A percentile compares a stretch with the other conserved stretches of the same genome.
phyloP scores from a whole-genome alignment of 768 basidiomycete species.

The Rhodotorula babjevae region DNA sequence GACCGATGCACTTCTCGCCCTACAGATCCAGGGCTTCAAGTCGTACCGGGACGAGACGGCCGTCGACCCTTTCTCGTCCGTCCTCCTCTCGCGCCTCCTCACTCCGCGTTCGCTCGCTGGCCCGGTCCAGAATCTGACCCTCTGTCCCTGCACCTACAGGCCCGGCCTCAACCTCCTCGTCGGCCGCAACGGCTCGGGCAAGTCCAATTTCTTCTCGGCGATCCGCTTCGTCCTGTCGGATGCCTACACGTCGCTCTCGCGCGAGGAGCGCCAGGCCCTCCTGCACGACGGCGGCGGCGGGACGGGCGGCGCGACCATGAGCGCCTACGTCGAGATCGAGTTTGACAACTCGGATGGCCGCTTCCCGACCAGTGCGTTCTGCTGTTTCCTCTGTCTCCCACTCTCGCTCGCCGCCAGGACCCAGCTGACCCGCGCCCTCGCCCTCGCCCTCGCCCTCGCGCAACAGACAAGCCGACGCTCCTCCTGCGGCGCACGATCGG shows the following conservation, averaged over 20 bases:
- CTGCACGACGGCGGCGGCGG: constrained; percentile 63
- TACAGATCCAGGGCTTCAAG: constrained; percentile 86
- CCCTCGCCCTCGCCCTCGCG: too few relatives aligned
- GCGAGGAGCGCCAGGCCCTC: constrained; percentile 87
- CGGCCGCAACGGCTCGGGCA: constrained; percentile 93
- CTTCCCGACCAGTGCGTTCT: constrained; percentile 60
- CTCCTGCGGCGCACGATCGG: constrained; percentile 90
- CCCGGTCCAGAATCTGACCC: background rate
- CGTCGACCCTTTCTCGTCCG: constrained; percentile 78
- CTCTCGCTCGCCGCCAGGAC: background rate
- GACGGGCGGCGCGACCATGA: constrained; percentile 61
- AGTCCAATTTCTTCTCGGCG: constrained; percentile 97
- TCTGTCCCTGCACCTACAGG: constrained; percentile 31
- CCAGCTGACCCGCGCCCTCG: background rate
- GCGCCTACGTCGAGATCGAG: constrained; percentile 92
- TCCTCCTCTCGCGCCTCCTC: background rate
- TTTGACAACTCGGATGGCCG: constrained; percentile 93
- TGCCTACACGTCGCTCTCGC: constrained; percentile 90
- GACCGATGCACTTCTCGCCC: background rate
- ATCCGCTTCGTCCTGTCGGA: constrained; percentile 97
- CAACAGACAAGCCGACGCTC: constrained; percentile 70
- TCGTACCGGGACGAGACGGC: constrained; percentile 60
- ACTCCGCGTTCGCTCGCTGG: background rate
- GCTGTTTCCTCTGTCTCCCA: background rate
- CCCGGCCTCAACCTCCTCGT: constrained; percentile 93